These are phyloP conservation scores for Pythium diclinum DNA, from an alignment of 352 stramenopile genomes.

Conservation along the genomic window DNA sequence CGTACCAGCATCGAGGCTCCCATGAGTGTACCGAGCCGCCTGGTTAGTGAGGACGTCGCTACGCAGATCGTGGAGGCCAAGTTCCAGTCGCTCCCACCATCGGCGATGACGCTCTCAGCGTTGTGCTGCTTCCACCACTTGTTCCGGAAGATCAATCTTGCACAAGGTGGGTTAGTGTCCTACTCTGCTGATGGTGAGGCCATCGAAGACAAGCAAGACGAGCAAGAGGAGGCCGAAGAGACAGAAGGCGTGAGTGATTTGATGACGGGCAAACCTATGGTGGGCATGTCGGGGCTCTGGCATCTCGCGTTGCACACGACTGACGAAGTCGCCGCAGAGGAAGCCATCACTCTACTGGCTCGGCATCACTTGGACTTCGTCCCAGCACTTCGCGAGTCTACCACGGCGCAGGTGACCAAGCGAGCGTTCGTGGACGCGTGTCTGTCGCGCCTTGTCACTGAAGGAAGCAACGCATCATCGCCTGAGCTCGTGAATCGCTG, in stretches of 20 bases:
- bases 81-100: slow-evolving; percentile 36
- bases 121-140: slow-evolving; percentile 70
- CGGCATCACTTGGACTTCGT: slow-evolving; percentile 57
- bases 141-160: slow-evolving; percentile 59
- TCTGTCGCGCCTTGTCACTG: slow-evolving; percentile 34
- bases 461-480: neutral
- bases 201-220: slow-evolving; percentile 15
- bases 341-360: slow-evolving; percentile 56
- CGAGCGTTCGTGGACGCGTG: slow-evolving; percentile 59
- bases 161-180: slow-evolving; percentile 30
- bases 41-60: slow-evolving; percentile 6
- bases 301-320: slow-evolving; percentile 43
- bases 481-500: slow-evolving; percentile 48
- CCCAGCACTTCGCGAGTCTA: slow-evolving; percentile 28
- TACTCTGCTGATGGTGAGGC: slow-evolving; percentile 1
- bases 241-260: slow-evolving; percentile 31
- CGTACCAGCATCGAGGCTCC: slow-evolving; percentile 27
- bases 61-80: slow-evolving; percentile 34
- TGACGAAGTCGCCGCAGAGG: slow-evolving; percentile 50
- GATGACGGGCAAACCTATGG: slow-evolving; percentile 34
- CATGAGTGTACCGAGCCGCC: neutral
- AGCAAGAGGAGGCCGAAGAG: slow-evolving; percentile 16
- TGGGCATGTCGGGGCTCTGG: slow-evolving; percentile 60
- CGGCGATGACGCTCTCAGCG: slow-evolving; percentile 41
- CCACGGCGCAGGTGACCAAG: slow-evolving; percentile 34